phyloP scores from a whole-genome alignment of 23 red algal species.

The Chondrus crispus region DNA sequence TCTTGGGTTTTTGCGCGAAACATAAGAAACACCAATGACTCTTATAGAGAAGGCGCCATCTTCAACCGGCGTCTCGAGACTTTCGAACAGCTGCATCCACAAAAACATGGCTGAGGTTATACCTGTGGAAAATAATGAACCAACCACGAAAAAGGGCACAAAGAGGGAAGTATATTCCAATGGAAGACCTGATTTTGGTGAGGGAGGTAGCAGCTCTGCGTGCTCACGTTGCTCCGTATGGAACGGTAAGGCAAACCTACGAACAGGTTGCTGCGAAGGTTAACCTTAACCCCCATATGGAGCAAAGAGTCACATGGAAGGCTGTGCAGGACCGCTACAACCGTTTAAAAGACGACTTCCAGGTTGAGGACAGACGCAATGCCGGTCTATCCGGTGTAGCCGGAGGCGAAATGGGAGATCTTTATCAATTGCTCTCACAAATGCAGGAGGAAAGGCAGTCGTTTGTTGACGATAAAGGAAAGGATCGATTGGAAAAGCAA shows the following conservation, averaged over 20 bases:
- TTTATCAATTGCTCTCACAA: background rate
- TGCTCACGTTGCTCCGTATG: background rate
- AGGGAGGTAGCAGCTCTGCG: background rate
- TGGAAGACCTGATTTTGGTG: background rate
- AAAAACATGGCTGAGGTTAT: too few relatives aligned
- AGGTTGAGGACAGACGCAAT: background rate
- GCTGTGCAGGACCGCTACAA: background rate
- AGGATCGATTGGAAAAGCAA: background rate
- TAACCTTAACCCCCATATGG: background rate
- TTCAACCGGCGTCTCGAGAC: too few relatives aligned
- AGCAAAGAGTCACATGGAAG: background rate
- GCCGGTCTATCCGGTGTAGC: background rate
- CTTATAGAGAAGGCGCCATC: too few relatives aligned
- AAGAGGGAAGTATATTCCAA: background rate
- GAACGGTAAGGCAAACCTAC: background rate
- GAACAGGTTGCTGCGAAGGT: background rate
- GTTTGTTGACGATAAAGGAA: background rate
- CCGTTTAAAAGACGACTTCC: slow-evolving; percentile 1
- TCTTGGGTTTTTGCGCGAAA: too few relatives aligned
- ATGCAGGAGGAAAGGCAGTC: background rate
- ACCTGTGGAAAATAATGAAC: too few relatives aligned
- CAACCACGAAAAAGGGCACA: too few relatives aligned
- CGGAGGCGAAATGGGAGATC: background rate
- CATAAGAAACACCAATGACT: too few relatives aligned
- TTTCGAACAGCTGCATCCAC: too few relatives aligned